phyloP scores from a whole-genome alignment of 2,329 filamentous ascomycete genomes.

The Aspergillus cejpii region DNA sequence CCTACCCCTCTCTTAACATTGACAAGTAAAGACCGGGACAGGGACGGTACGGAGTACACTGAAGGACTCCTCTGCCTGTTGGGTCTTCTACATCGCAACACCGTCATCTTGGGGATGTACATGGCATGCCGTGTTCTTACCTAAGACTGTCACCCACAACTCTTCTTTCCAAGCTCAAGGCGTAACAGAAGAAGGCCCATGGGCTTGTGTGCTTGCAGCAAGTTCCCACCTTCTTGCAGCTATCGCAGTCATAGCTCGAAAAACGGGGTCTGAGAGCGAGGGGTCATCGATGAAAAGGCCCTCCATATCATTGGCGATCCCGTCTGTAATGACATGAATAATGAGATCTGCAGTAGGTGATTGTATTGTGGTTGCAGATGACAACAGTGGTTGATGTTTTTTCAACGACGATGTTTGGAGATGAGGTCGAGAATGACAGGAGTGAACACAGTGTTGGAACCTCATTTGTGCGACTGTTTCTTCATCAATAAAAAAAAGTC shows the following conservation, averaged over 20 bases:
- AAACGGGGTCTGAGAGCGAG: background rate
- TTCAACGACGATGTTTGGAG: background rate
- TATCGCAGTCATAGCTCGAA: background rate
- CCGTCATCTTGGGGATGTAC: background rate
- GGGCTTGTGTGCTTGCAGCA: background rate
- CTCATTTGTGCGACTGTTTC: too few relatives aligned
- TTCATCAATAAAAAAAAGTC: too few relatives aligned
- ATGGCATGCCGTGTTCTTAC: background rate
- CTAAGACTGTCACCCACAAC: background rate
- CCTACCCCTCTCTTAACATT: background rate
- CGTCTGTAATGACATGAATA: background rate
- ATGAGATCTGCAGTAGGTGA: background rate
- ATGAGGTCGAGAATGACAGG: background rate
- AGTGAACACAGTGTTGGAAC: too few relatives aligned
- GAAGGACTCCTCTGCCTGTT: background rate
- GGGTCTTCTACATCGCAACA: background rate
- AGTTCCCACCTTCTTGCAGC: background rate
- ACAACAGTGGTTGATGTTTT: background rate
- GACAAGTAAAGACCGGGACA: background rate
- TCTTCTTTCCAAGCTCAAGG: background rate
- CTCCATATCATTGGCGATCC: background rate
- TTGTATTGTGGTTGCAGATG: background rate
- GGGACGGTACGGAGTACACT: background rate
- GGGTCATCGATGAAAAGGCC: background rate
- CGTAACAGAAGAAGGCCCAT: background rate